A percentile compares a stretch with the other conserved stretches of the same genome.
Evolutionary conservation across 2,329 filamentous ascomycete species (phyloP).

Genomic region (Cadophora sp.): DNA sequence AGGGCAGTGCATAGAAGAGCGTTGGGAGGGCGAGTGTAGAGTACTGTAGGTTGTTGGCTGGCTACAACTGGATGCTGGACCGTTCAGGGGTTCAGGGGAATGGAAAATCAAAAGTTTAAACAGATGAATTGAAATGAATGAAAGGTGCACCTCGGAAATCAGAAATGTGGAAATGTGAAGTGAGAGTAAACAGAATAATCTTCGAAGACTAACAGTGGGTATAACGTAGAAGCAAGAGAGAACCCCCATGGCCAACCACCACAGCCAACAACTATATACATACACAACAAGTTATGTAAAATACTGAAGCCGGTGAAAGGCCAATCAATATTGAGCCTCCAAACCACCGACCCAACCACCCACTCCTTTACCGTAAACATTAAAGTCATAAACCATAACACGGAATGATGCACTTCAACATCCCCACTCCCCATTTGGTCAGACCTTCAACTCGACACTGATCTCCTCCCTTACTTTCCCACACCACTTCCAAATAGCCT

Average conservation of each 20-base stretch:
- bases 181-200: conserved; percentile 14
- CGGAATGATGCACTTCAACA: background rate
- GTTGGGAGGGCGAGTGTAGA: background rate
- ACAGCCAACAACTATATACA: conserved; percentile 2
- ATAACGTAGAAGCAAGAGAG: conserved; percentile 23
- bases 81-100: background rate
- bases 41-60: too few relatives aligned
- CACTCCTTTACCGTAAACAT: conserved; percentile 22
- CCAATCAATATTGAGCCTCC: background rate
- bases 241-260: conserved; percentile 1
- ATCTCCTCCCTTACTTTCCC: conserved; percentile 83
- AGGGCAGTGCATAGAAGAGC: background rate
- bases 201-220: conserved; percentile 17
- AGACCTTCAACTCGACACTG: conserved; percentile 64
- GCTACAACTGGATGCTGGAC: too few relatives aligned
- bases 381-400: conserved; percentile 24
- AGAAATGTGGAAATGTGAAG: conserved; percentile 7
- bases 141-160: background rate
- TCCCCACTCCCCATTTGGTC: conserved; percentile 18
- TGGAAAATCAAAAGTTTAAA: background rate
- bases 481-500: conserved; percentile 84
- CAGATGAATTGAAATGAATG: background rate
- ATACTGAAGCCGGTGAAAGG: background rate
- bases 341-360: background rate
- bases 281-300: conserved; percentile 12